Evolutionary conservation across 495 filamentous ascomycete species (phyloP), one percentile per base, ranked within the genome.

Genomic region (Neurospora pannonica): DNA sequence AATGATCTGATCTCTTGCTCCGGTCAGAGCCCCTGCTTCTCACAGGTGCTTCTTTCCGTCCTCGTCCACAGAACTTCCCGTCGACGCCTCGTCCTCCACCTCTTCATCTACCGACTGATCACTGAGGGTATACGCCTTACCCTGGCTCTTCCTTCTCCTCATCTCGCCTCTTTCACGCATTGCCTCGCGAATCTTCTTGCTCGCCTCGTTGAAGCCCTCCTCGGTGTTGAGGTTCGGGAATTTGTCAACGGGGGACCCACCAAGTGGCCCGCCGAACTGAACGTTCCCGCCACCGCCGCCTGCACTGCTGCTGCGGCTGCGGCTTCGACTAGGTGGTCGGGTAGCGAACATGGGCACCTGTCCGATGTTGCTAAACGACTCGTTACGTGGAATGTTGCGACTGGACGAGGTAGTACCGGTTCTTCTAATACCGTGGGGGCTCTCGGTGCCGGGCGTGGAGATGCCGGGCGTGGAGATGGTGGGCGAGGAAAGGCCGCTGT

Each of bases 311-410:
- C 91, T 94, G 46, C 92, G 85, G 76, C 89, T 92, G 19, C 91
- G 84, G 48, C 84, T 91, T 60, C 92, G 90, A 74, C 89, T 93
- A 3, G 90, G 87, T 6, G 95, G 95, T 38, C 93, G 86, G 38
- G 92, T 94, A 3, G 95, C 93, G 78, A 98, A 99, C 80, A 99
- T 90, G 69, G 91, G 93, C 74, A 96, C 92, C 72, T 88, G 89
- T 17, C 92, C 90, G 36, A 99, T 90, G 77, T 98, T 94, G 77
- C 90, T 89, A 84, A 98, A 97, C 4, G 92, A 94, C 80, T 99
- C 96, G 83, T 97, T 97, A 38, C 92, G 89, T 11, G 96, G 95
- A 9, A 99, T 85, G 28, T 81, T 80, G 31, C 82, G 81, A 77
- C 85, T 84, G 5, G 86, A 87, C 71, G 75, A 77, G 5, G 84